Conservation (phyloP, 768 basidiomycete genomes). For the Tricholoma bakamatsutake region DNA sequence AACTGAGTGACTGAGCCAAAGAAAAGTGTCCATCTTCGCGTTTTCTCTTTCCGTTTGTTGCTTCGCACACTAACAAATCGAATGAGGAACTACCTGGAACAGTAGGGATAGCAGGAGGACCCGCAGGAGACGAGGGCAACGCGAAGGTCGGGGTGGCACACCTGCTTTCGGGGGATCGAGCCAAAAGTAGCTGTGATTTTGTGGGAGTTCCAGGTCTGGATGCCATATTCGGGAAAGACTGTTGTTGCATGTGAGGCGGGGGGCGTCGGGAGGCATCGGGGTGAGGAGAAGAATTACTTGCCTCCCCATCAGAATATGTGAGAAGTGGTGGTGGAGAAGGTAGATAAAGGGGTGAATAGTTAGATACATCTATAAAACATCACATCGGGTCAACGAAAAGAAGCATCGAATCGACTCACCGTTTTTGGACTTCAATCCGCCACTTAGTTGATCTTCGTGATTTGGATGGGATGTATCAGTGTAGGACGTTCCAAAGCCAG, state of each 20-base stretch:
- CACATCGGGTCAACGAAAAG: neutral
- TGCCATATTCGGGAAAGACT: neutral
- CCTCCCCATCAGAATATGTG: conserved; percentile 3
- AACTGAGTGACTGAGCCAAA: neutral
- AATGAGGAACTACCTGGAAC: conserved; percentile 16
- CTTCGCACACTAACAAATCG: conserved; percentile 13
- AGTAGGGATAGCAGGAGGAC: conserved; percentile 6
- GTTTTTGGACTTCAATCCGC: neutral
- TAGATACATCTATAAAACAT: neutral
- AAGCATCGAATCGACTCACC: conserved; percentile 1
- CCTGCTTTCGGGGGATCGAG: neutral
- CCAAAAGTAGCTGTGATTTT: neutral
- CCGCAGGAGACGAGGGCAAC: conserved; percentile 21
- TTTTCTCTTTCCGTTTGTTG: conserved; percentile 4
- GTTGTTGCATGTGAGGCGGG: neutral
- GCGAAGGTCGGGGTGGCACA: conserved; percentile 18
- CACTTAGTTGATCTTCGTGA: neutral
- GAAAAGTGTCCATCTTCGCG: neutral
- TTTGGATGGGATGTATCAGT: neutral
- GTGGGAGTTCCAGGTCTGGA: neutral
- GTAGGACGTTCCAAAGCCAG: conserved; percentile 8
- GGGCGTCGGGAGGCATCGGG: neutral
- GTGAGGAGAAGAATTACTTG: neutral
- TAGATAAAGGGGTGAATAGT: conserved; percentile 20
- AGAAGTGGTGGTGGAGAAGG: conserved; percentile 24